Evolutionary conservation across 1,284 basidiomycete species (phyloP).

Genomic region (Puccinia triticina): DNA sequence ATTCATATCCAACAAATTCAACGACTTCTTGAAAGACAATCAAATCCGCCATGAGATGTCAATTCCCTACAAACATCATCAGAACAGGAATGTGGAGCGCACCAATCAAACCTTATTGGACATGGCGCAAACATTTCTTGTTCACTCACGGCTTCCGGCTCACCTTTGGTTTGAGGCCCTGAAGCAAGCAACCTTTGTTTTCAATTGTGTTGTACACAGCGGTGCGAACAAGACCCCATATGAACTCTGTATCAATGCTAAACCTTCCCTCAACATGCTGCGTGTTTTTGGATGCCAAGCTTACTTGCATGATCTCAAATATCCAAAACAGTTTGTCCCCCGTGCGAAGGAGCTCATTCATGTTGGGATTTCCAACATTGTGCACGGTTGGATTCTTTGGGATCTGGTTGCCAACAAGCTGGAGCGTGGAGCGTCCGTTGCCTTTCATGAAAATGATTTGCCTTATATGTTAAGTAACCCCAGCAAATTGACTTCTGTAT

Average conservation of each 20-base stretch:
- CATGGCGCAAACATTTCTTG: too few species aligned
- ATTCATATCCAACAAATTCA: neutral
- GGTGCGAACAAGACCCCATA: neutral
- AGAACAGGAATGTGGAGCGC: too few species aligned
- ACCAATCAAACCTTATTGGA: too few species aligned
- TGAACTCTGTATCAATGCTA: neutral
- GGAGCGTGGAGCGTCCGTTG: neutral
- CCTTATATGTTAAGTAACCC: neutral
- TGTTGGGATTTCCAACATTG: neutral
- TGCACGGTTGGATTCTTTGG: neutral
- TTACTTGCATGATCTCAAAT: neutral
- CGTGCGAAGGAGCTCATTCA: neutral
- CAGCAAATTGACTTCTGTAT: neutral
- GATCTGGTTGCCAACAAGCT: neutral
- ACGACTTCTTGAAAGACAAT: neutral
- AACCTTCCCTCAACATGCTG: neutral
- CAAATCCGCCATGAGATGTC: too few species aligned
- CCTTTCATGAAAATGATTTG: neutral
- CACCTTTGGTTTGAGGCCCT: neutral
- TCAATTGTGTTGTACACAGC: neutral
- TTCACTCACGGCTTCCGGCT: too few species aligned
- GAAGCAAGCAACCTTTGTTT: neutral
- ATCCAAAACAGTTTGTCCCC: conserved; percentile 1
- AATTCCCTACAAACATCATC: too few species aligned
- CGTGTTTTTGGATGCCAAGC: neutral